These are phyloP conservation scores for Aspergillus pseudoglaucus DNA, from an alignment of 2,329 filamentous ascomycete genomes.

Conservation along the genomic window DNA sequence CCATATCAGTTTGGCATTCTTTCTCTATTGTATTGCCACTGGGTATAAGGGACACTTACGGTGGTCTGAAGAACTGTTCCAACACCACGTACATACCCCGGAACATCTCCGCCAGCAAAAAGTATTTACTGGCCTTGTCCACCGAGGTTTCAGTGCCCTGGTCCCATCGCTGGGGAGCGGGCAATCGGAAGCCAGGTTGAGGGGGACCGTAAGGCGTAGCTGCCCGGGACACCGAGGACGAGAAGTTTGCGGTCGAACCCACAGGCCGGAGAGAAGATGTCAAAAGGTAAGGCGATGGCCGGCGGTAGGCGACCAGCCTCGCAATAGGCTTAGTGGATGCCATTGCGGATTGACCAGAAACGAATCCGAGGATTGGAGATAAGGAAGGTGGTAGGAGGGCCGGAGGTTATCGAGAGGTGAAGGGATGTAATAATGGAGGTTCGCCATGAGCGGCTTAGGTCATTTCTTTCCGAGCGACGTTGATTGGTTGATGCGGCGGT, in stretches of 20 bases:
- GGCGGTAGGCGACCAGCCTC: slow-evolving; percentile 39
- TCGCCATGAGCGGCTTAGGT: slow-evolving; percentile 29
- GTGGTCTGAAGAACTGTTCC: slow-evolving; percentile 97
- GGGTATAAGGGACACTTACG: slow-evolving; percentile 59
- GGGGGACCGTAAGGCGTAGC: slow-evolving; percentile 70
- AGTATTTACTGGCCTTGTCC: slow-evolving; percentile 86
- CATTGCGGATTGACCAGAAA: slow-evolving; percentile 26
- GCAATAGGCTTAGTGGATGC: slow-evolving; percentile 39
- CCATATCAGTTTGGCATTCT: neutral
- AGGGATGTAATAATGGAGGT: slow-evolving; percentile 7
- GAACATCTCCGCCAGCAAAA: slow-evolving; percentile 90
- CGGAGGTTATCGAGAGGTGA: slow-evolving; percentile 10
- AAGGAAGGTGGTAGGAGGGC: neutral
- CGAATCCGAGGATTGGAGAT: neutral
- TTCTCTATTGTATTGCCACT: neutral
- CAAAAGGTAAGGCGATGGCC: slow-evolving; percentile 25
- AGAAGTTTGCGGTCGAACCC: slow-evolving; percentile 54
- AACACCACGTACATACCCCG: slow-evolving; percentile 96
- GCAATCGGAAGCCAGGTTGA: slow-evolving; percentile 72
- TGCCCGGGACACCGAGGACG: slow-evolving; percentile 54
- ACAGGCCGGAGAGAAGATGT: slow-evolving; percentile 29
- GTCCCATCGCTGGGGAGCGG: slow-evolving; percentile 69
- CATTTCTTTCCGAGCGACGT: slow-evolving; percentile 31
- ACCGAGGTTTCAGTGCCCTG: slow-evolving; percentile 68
- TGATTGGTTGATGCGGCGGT: slow-evolving; percentile 37